Evolutionary conservation across 495 filamentous ascomycete species (phyloP), one percentile per base, ranked within the genome.

Genomic region (Penicillium cosmopolitanum): DNA sequence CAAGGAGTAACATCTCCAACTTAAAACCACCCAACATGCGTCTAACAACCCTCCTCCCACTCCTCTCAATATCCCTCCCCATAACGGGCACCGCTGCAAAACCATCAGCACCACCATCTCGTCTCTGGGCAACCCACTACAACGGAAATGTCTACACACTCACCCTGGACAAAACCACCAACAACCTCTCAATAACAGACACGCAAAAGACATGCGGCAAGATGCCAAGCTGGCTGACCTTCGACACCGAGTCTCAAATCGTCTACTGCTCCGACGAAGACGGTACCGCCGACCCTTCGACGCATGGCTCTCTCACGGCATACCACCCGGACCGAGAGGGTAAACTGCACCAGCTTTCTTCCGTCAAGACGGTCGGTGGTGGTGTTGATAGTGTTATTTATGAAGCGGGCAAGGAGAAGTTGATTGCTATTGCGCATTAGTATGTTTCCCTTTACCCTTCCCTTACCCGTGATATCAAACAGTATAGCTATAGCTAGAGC

Each of bases 221-320:
- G 18, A 81, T 83, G 62, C 82, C 85, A n/a, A 82, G 83, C 47
- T 89, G 85, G 84, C 66, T 89, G 48, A 79, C 79, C 8, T 74
- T 83, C 35, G 84, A 96, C 68, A 16, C 73, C 13, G 61, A 67
- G 46, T 73, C 78, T 40, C 64, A 70, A 10, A 72, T 79, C 10
- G 64, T 89, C 21, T 89, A 87, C 74, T 88, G 85, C 72, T 68
- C 84, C 33, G 81, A 88, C 53, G 87, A 89, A 56, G 80, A 85
- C 56, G 87, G 89, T 19, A 61, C 60, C 0, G 65, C 69, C 1
- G 63, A 71, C 51, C 54, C 62, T 2, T 51, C 53, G 4, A 66
- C 57, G 9, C 63, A 71, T 38, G 72, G 74, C n/a, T 68, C 73
- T 0, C 18, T 77, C 50, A 73, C 65, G 2, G 61, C 69, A 5